Conservation (phyloP, 73 alveolate species). For the Halteria grandinella region DNA sequence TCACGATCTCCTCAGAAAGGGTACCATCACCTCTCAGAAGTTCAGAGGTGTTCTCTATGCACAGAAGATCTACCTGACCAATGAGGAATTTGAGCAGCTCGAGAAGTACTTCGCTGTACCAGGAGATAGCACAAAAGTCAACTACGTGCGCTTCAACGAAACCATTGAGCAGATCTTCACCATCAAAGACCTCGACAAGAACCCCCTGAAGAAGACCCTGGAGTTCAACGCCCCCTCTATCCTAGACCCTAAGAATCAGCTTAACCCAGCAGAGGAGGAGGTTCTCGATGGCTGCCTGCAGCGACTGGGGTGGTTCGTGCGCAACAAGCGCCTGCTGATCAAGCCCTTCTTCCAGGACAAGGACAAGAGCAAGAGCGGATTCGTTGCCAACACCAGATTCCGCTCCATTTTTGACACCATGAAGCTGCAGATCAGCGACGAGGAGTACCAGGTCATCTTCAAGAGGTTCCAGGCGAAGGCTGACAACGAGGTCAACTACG, state of each 20-base stretch:
- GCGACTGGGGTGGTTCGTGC: conserved; percentile 85
- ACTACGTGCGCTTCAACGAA: conserved; percentile 86
- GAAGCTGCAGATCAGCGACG: conserved; percentile 77
- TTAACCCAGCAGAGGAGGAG: conserved; percentile 83
- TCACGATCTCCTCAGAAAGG: conserved; percentile 93
- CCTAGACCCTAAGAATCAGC: conserved; percentile 93
- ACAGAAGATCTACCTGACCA: conserved; percentile 75
- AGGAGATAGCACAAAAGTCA: conserved; percentile 78
- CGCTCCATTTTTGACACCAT: conserved; percentile 84
- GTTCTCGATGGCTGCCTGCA: conserved; percentile 78
- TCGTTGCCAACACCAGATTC: conserved; percentile 83
- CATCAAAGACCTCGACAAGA: conserved; percentile 87
- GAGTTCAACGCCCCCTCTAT: conserved; percentile 80
- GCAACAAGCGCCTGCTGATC: conserved; percentile 80
- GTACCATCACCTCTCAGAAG: conserved; percentile 82
- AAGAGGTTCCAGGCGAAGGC: conserved; percentile 80
- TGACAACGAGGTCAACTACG: conserved; percentile 89
- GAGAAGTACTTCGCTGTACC: conserved; percentile 74
- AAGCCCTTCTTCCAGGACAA: conserved; percentile 94
- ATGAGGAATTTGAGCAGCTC: conserved; percentile 80
- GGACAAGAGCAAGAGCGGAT: conserved; percentile 85
- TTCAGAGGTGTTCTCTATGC: conserved; percentile 89
- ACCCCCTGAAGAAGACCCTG: conserved; percentile 78
- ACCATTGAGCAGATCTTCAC: conserved; percentile 92
- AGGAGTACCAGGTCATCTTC: conserved; percentile 75